phyloP scores from a whole-genome alignment of 768 basidiomycete genomes.

The Paxillus ammoniavirescens region DNA sequence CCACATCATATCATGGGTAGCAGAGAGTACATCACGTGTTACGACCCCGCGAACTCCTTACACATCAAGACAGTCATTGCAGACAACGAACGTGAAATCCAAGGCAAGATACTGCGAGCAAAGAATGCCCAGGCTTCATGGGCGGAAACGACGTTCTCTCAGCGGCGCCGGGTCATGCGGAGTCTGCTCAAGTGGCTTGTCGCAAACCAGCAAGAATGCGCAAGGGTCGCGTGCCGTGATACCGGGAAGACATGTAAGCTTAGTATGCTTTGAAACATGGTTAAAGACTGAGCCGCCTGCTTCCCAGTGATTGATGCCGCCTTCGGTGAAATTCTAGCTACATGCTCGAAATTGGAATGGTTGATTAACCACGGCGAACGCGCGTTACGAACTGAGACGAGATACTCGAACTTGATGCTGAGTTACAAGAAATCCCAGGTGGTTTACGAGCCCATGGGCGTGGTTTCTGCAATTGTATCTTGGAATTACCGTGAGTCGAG shows the following conservation, averaged over 20 bases:
- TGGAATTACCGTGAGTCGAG: constrained; percentile 84
- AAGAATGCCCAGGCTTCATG: constrained; percentile 68
- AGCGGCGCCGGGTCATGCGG: constrained; percentile 79
- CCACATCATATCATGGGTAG: constrained; percentile 45
- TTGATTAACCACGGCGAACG: constrained; percentile 82
- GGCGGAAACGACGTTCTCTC: constrained; percentile 70
- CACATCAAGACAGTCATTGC: constrained; percentile 79
- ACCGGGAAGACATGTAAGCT: constrained; percentile 90
- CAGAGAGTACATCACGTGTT: constrained; percentile 81
- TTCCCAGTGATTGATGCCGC: constrained; percentile 85
- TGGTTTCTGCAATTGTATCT: constrained; percentile 89
- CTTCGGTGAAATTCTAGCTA: constrained; percentile 93
- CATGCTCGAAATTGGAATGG: constrained; percentile 93
- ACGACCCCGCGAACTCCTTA: constrained; percentile 84
- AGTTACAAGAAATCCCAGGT: constrained; percentile 77
- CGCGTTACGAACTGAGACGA: constrained; percentile 67
- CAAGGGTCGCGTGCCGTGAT: constrained; percentile 86
- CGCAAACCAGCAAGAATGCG: constrained; percentile 84
- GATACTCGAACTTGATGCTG: constrained; percentile 65
- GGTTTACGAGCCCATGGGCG: constrained; percentile 88
- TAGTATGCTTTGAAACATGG: neutral
- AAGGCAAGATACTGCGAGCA: constrained; percentile 66
- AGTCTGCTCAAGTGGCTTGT: constrained; percentile 92
- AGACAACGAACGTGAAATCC: constrained; percentile 71
- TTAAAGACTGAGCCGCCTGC: neutral